These are phyloP conservation scores for Arthrinium puccinioides DNA, from an alignment of 2,329 filamentous ascomycete genomes.

Conservation along the genomic window DNA sequence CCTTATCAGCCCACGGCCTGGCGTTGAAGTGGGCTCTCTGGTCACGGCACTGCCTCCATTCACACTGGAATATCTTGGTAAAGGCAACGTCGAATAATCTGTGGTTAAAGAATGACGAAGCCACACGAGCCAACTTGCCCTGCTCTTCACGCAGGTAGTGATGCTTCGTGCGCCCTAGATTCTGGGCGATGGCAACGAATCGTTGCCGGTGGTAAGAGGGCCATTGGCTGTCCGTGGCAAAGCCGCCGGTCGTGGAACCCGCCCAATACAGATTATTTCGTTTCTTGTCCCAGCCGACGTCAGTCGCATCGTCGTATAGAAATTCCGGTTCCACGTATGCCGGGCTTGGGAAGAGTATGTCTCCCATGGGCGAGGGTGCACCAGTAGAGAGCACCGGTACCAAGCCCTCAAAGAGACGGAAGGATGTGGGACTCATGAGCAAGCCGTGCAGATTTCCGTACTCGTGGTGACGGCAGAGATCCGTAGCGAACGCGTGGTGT, in stretches of 20 bases:
- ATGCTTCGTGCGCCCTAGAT: slow-evolving; percentile 15
- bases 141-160: slow-evolving; percentile 23
- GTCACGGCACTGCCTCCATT: slow-evolving; percentile 24
- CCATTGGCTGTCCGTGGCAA: slow-evolving; percentile 28
- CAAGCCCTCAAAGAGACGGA: slow-evolving; percentile 29
- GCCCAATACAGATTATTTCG: slow-evolving; percentile 47
- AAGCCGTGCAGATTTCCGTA: slow-evolving; percentile 37
- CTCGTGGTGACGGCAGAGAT: slow-evolving; percentile 38
- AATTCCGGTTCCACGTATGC: slow-evolving; percentile 37
- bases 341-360: slow-evolving; percentile 45
- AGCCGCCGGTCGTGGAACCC: slow-evolving; percentile 46
- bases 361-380: slow-evolving; percentile 37
- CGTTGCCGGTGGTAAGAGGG: slow-evolving; percentile 38
- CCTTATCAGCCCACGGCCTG: slow-evolving; percentile 23
- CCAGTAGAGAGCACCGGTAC: slow-evolving; percentile 41
- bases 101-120: slow-evolving; percentile 26
- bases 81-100: slow-evolving; percentile 36
- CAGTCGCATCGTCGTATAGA: slow-evolving; percentile 30
- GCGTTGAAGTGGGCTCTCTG: slow-evolving; percentile 24
- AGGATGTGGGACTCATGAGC: slow-evolving; percentile 32
- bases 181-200: slow-evolving; percentile 30
- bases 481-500: slow-evolving; percentile 15
- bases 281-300: slow-evolving; percentile 42
- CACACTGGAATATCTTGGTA: slow-evolving; percentile 38
- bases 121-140: slow-evolving; percentile 7